Percentiles rank a stretch among this genome's conserved stretches.
These are phyloP conservation scores for Lachnellula occidentalis DNA, from an alignment of 2,329 filamentous ascomycete species.

Conservation along the genomic window DNA sequence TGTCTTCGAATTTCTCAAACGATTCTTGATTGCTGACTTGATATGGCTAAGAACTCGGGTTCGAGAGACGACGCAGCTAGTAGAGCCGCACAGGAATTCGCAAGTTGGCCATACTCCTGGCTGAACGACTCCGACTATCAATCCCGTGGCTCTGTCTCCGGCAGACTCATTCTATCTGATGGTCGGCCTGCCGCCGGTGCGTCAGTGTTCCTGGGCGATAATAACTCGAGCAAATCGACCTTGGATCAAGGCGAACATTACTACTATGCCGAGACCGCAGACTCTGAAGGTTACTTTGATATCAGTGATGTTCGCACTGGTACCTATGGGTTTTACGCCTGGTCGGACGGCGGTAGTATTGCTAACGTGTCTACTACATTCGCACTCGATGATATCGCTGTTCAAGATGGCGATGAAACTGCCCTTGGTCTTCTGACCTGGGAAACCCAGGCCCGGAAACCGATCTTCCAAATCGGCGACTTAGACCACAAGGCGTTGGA, in stretches of 20 bases:
- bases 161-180: constrained; percentile 40
- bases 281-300: constrained; percentile 37
- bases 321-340: constrained; percentile 44
- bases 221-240: constrained; percentile 38
- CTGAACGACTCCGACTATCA: constrained; percentile 42
- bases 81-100: constrained; percentile 37
- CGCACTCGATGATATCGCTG: constrained; percentile 36
- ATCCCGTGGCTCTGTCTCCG: constrained; percentile 42
- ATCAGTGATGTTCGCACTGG: constrained; percentile 40
- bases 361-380: constrained; percentile 42
- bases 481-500: constrained; percentile 42
- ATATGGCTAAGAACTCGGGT: constrained; percentile 38
- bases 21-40: background rate
- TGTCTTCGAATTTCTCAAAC: background rate
- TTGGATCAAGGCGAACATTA: constrained; percentile 44
- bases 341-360: constrained; percentile 42
- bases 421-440: constrained; percentile 38
- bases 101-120: constrained; percentile 45
- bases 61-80: constrained; percentile 38
- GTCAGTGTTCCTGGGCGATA: constrained; percentile 46
- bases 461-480: constrained; percentile 44
- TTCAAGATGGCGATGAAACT: constrained; percentile 32
- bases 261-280: constrained; percentile 45
- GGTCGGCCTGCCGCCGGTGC: constrained; percentile 43
- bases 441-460: constrained; percentile 34